Conservation (phyloP, 495 filamentous ascomycete genomes). For the Jackrogersella multiformis region DNA sequence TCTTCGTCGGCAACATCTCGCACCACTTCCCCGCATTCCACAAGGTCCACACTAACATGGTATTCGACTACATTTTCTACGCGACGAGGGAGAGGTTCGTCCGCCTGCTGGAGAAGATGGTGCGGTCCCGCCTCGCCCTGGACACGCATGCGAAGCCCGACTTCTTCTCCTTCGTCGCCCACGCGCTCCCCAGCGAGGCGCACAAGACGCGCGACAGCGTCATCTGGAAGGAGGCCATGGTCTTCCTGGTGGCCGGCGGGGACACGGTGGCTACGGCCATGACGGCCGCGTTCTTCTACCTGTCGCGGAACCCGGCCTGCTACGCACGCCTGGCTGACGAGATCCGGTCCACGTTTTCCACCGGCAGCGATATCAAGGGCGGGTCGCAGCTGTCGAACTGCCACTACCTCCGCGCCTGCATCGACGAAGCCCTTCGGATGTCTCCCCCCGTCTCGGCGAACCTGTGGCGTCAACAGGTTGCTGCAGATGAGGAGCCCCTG, state of each 20-base stretch:
- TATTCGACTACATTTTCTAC: background rate
- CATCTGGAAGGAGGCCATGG: background rate
- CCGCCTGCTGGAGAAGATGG: background rate
- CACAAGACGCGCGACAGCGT: background rate
- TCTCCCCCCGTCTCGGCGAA: background rate
- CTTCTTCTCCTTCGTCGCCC: background rate
- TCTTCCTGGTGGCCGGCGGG: constrained; percentile 9
- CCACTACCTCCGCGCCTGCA: background rate
- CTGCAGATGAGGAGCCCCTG: background rate
- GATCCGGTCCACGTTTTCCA: background rate
- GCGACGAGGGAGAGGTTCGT: background rate
- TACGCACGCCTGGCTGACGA: background rate
- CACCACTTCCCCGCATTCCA: background rate
- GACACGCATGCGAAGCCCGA: background rate
- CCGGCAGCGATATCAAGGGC: background rate
- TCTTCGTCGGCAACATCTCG: background rate
- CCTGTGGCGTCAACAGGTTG: background rate
- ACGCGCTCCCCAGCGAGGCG: background rate
- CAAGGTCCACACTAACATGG: background rate
- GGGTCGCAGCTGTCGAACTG: background rate
- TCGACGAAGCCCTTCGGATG: constrained; percentile 1
- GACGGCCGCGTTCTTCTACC: background rate
- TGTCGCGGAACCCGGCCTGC: background rate
- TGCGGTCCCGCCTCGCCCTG: background rate
- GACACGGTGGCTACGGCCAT: background rate